Base-by-base conservation (phyloP, 2,329 filamentous ascomycete genomes). In the Corynespora cassiicola region DNA sequence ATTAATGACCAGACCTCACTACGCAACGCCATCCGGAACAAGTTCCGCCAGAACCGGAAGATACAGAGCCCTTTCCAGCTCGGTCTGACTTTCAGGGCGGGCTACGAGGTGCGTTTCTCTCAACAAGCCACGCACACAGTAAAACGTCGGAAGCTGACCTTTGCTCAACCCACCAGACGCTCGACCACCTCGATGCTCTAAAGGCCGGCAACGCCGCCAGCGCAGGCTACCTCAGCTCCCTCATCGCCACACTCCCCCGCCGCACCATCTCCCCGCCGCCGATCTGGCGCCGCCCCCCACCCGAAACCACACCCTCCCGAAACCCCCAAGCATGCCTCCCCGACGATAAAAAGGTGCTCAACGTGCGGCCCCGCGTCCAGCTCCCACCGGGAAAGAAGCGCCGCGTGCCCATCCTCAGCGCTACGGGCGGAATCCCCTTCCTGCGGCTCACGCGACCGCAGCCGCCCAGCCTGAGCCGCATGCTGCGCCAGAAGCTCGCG, bases 401-500 rank as follows among this genome's bases (percentile, higher is more conserved):
- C 15, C 74, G 78, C 29, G 73, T 88, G 2, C 87, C 87, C 1
- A 69, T 70, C 1, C 58, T 89, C 1, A 70, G 78, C 20, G 75
- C 78, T 4, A 75, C 82, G 2, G 72, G 75, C 25, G 75, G 75
- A 17, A 66, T 84, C 16, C 80, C 86, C 1, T 86, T 90, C 55
- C 63, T 92, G 18, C 81, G 87, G 22, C 66, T 85, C 28, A 76
- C 72, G 46, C 87, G 86, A 62, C 83, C 84, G 4, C 85, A 90
- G 62, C 78, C 84, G 2, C 58, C 61, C 1, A 66, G 68, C n/a
- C 65, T 91, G 14, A 78, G 75, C n/a, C 69, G 77, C 7, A 74
- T 85, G 11, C 54, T 91, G 2, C 70, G 74, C 7, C 70, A 79
- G 32, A 81, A 80, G 53, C 63, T 77, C 12, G 44, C 58, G 4